Evolutionary conservation across 192 early-diverging fungal species (phyloP).

Genomic region (Coemansia furcata): DNA sequence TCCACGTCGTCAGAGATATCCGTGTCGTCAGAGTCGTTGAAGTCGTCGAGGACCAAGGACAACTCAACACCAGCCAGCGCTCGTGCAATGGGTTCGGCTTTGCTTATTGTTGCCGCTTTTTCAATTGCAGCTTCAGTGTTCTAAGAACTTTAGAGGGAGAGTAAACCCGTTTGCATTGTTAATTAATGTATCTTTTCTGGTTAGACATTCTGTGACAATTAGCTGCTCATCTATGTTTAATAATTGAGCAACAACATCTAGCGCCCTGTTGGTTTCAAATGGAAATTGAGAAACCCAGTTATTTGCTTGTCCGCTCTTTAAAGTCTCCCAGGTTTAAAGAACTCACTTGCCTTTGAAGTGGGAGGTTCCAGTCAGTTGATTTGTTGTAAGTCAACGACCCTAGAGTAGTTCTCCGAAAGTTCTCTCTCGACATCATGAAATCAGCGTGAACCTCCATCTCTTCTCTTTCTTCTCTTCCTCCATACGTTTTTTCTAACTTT

Average conservation of each 20-base stretch:
- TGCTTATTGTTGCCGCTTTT: neutral
- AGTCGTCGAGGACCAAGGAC: slow-evolving; percentile 1
- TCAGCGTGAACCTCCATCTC: neutral
- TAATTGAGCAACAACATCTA: too few species aligned
- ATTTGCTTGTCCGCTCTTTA: neutral
- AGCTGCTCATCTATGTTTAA: too few species aligned
- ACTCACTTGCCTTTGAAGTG: neutral
- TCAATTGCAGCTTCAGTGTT: neutral
- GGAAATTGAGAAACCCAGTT: neutral
- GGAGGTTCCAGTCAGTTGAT: neutral
- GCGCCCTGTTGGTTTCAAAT: too few species aligned
- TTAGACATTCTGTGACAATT: too few species aligned
- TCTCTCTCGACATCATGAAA: neutral
- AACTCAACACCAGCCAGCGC: neutral
- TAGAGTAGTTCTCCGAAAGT: neutral
- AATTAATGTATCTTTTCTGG: too few species aligned
- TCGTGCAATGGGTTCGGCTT: neutral
- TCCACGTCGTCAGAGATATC: neutral
- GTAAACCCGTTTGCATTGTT: neutral
- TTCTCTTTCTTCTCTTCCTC: neutral
- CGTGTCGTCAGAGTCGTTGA: neutral
- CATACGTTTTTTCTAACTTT: neutral
- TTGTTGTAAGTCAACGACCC: neutral
- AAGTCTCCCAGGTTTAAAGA: neutral
- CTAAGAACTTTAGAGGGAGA: neutral